Evolutionary conservation across 345 rosid species (phyloP).

Genomic region (Atalantia buxifolia): DNA sequence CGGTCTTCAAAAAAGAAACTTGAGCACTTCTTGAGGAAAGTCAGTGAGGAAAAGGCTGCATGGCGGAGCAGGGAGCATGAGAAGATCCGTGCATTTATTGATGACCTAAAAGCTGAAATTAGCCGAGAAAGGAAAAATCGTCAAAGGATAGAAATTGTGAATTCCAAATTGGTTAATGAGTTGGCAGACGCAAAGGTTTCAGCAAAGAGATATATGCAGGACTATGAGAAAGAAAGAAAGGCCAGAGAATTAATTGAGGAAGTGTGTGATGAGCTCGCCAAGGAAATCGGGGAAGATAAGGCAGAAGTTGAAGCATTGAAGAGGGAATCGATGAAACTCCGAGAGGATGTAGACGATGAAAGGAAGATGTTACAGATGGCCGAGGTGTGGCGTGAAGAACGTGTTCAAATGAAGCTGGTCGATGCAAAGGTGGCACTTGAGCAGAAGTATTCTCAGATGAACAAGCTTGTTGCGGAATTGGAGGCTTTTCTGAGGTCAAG

Average conservation of each 20-base stretch:
- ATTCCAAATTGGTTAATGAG: conserved; percentile 72
- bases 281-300: conserved; percentile 79
- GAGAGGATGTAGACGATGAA: conserved; percentile 78
- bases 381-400: conserved; percentile 97
- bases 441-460: conserved; percentile 54
- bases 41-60: conserved; percentile 73
- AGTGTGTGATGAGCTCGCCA: conserved; percentile 88
- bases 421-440: conserved; percentile 75
- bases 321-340: conserved; percentile 59
- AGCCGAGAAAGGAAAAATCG: conserved; percentile 66
- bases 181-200: conserved; percentile 59
- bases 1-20: conserved; percentile 73
- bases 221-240: conserved; percentile 74
- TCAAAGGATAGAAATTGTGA: conserved; percentile 62
- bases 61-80: conserved; percentile 90
- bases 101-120: conserved; percentile 61
- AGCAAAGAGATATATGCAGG: conserved; percentile 56
- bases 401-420: conserved; percentile 88
- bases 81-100: conserved; percentile 71
- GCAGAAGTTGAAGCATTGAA: conserved; percentile 71
- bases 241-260: conserved; percentile 70
- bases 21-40: conserved; percentile 79
- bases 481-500: conserved; percentile 50
- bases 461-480: conserved; percentile 55
- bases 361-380: conserved; percentile 96